Conservation (phyloP, 805 yeast species). For the Sugiyamaella smithiae region DNA sequence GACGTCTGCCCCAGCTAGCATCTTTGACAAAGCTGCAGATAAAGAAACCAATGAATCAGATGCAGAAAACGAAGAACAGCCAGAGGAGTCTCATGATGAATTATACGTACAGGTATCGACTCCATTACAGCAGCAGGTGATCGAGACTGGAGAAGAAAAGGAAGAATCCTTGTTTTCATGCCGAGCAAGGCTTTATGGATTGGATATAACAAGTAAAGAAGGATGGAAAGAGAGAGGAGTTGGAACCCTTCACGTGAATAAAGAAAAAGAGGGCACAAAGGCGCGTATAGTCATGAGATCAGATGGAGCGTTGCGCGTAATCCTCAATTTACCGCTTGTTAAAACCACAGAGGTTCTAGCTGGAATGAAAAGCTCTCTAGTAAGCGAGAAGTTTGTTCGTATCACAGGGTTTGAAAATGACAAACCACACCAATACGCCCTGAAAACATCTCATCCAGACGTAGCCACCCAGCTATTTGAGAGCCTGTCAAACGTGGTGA, state of each 20-base stretch:
- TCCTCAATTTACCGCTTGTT: conserved; percentile 69
- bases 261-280: conserved; percentile 32
- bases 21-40: conserved; percentile 22
- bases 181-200: conserved; percentile 73
- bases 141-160: conserved; percentile 89
- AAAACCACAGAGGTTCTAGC: conserved; percentile 59
- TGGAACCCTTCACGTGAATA: conserved; percentile 81
- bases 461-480: conserved; percentile 56
- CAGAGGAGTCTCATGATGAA: conserved; percentile 33
- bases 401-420: conserved; percentile 63
- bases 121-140: conserved; percentile 31
- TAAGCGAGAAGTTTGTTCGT: conserved; percentile 80
- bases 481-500: not conserved
- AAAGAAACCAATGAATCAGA: conserved; percentile 27
- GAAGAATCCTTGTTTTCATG: conserved; percentile 68
- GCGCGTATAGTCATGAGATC: conserved; percentile 87
- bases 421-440: conserved; percentile 77
- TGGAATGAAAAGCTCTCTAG: conserved; percentile 84
- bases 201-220: conserved; percentile 60
- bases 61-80: conserved; percentile 25
- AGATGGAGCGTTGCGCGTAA: conserved; percentile 77
- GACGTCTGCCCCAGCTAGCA: not conserved
- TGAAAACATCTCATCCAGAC: conserved; percentile 64
- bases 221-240: conserved; percentile 98
- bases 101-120: conserved; percentile 31